Base-by-base conservation (phyloP, 495 filamentous ascomycete species). In the Bombardia bombarda region DNA sequence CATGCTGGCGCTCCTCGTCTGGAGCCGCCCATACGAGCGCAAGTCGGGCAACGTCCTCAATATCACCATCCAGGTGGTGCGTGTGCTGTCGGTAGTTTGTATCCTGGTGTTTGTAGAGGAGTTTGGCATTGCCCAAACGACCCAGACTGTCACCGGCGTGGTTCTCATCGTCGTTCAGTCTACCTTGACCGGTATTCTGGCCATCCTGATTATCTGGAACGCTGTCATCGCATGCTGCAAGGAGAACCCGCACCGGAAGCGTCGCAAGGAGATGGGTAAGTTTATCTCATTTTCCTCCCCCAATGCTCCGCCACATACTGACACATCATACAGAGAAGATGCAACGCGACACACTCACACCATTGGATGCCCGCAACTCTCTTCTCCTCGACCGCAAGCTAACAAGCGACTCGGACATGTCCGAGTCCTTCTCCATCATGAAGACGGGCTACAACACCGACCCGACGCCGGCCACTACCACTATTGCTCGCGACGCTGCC, bases 91-190 rank as follows among this genome's bases (percentile, higher is more conserved):
- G 1, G 83, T 93, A 22, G 75, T 77, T 28, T 95, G 90, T 62
- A 87, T 97, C 51, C 61, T 98, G 52, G 72, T 97, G 22, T 98
- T 97, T 55, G 90, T 96, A 14, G 86, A 96, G 55, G 80, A 96
- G 62, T 82, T 98, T 33, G 87, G 86, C 28, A 81, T 98, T 48
- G 73, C 83, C 4, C 85, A 95, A 53, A 93, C 88, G 8, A 96
- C 92, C n/a, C 89, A 97, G 66, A 97, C 92, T 2, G 77, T 96
- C 46, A 75, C 74, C 12, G 92, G 92, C 31, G 79, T 96, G 22
- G 84, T 90, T 10, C 71, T 98, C 33, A 90, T 98, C 45, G 90
- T 79, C 32, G 72, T 96, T 14, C 92, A 98, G 64, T 86, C 85
- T 0, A 78, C 81, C 6, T 69, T 98, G 40, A 93, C 92, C 1